Evolutionary conservation across 78 protist species (phyloP).

Genomic region (Cavenderia fasciculata): DNA sequence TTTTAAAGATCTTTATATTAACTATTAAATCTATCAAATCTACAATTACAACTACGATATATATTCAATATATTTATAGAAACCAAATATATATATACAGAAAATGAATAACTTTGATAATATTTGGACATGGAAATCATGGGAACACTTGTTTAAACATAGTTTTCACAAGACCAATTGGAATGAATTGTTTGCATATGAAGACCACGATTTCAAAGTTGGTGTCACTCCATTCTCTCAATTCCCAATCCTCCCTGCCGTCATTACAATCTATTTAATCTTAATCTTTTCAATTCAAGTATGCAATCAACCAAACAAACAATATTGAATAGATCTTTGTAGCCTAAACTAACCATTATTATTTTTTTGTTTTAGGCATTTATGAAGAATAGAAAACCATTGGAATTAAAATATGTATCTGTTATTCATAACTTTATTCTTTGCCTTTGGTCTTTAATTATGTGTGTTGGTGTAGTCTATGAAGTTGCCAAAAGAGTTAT

Average conservation of each 20-base stretch:
- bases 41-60: too few relatives aligned
- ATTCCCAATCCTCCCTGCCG: conserved; percentile 38
- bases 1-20: too few relatives aligned
- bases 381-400: conserved; percentile 62
- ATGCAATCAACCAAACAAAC: too few relatives aligned
- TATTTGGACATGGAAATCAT: too few relatives aligned
- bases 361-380: conserved; percentile 32
- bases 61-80: too few relatives aligned
- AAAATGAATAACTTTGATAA: too few relatives aligned
- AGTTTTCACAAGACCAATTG: conserved; percentile 5
- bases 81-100: too few relatives aligned
- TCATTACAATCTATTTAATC: conserved; percentile 21
- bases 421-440: conserved; percentile 66
- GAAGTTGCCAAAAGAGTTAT: conserved; percentile 32
- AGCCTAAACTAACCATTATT: too few relatives aligned
- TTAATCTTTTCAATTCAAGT: conserved; percentile 57
- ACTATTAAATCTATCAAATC: too few relatives aligned
- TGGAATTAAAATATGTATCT: conserved; percentile 24
- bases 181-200: conserved; percentile 8
- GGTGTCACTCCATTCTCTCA: conserved; percentile 61
- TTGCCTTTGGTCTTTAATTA: conserved; percentile 67
- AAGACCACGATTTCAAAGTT: conserved; percentile 8
- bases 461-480: conserved; percentile 77
- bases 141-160: conserved; percentile 34
- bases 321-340: too few relatives aligned